Base-by-base conservation (phyloP, 2,329 filamentous ascomycete genomes). In the Fusarium longipes region DNA sequence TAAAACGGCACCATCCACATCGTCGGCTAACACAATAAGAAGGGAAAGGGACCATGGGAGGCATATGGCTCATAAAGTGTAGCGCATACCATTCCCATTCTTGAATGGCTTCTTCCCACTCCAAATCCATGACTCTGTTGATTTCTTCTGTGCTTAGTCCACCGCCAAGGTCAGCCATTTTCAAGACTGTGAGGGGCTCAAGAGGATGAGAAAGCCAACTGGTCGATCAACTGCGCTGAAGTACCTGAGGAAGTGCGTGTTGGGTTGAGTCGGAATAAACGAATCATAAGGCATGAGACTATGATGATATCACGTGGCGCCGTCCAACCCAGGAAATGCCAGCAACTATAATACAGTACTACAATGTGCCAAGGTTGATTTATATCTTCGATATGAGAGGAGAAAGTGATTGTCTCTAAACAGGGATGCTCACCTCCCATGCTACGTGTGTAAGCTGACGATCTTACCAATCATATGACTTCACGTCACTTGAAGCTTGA, bases 1-100 rank as follows among this genome's bases (percentile, higher is more conserved):
- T 8, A n/a, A 68, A 65, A 8, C 65, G 65, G 22, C 65, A 68
- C 48, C 65, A 56, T 54, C 65, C 52, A 36, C 65, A 68, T 32
- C 60, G 38, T 25, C 45, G 60, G 9, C 55, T 59, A 20, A 67
- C 55, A 38, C 65, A 67, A 18, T 57, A 63, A 51, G 58, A 63
- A 8, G 56, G 62, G 14, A 50, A 62, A 24, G 54, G 49, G 18
- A 56, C 27, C 15, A 43, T 32, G 25, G 61, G 53, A 39, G 44
- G 45, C 17, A 59, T 39, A 14, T 32, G 43, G 4, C 57, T 57
- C 14, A 51, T 29, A 24, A 38, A 29, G 17, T 49, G 50, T 29
- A 63, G 20, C 11, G 42, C 59, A 22, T 61, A 24, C 58, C 56
- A 61, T 20, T 61, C 58, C 58, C 58, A 61, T 4, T 51, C 58